Conservation (phyloP, 306 rosid genomes). For the Hippophae gyantsensis region DNA sequence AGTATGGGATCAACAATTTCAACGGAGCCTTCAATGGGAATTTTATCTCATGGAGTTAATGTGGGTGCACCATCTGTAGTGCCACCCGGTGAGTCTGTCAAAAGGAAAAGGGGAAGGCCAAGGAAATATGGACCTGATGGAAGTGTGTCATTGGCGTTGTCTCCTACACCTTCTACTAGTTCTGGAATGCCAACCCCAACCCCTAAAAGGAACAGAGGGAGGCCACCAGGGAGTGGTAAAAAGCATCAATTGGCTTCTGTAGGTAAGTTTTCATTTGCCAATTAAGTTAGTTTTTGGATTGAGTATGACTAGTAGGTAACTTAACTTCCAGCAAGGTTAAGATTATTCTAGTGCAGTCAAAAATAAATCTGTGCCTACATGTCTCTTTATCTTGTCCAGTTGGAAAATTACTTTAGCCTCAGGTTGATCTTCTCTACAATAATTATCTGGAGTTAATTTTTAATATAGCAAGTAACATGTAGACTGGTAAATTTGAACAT, state of each 20-base stretch:
- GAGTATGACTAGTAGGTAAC: conserved; percentile 3
- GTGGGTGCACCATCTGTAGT: conserved; percentile 50
- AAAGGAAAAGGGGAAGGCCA: conserved; percentile 93
- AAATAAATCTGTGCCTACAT: neutral
- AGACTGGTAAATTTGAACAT: too few species aligned
- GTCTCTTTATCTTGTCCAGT: neutral
- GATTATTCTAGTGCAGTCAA: neutral
- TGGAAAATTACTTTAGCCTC: too few species aligned
- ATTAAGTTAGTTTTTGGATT: conserved; percentile 7
- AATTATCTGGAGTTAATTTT: too few species aligned
- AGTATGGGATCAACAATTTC: conserved; percentile 54
- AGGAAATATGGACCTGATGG: conserved; percentile 86
- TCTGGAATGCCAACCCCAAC: conserved; percentile 31
- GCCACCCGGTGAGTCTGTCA: conserved; percentile 50
- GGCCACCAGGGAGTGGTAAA: conserved; percentile 86
- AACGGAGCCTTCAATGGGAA: conserved; percentile 42
- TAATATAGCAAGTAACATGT: too few species aligned
- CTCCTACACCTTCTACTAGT: conserved; percentile 44
- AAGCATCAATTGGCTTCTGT: conserved; percentile 73
- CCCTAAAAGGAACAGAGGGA: conserved; percentile 74
- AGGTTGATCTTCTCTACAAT: too few species aligned
- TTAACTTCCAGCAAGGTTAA: neutral
- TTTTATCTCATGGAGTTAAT: conserved; percentile 62
- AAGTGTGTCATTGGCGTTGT: conserved; percentile 66
- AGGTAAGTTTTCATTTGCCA: conserved; percentile 35